Conservation (phyloP, 2,329 filamentous ascomycete species). For the Daldinia sp. region DNA sequence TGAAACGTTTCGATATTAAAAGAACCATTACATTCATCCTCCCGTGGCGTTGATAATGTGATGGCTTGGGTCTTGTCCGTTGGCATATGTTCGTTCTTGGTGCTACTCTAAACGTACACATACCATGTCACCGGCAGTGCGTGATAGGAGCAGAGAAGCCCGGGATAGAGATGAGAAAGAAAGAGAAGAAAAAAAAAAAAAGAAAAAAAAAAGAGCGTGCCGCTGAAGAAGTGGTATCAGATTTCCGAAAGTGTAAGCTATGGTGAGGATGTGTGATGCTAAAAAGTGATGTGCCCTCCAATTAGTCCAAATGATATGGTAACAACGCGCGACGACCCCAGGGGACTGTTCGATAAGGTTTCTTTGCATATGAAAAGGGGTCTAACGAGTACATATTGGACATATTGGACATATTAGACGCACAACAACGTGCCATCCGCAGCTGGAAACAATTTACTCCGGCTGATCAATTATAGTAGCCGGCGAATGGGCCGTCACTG, state of each 20-base stretch:
- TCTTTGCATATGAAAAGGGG: constrained; percentile 32
- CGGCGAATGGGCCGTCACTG: constrained; percentile 34
- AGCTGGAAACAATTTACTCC: constrained; percentile 25
- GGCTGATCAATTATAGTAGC: constrained; percentile 30
- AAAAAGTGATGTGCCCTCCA: constrained; percentile 34
- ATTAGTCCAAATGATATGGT: constrained; percentile 29
- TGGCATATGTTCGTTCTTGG: constrained; percentile 5
- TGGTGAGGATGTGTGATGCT: constrained; percentile 28
- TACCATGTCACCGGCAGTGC: constrained; percentile 13
- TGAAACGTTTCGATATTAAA: constrained; percentile 17
- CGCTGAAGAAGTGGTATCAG: constrained; percentile 16
- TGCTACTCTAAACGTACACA: constrained; percentile 31
- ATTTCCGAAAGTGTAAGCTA: too few species aligned
- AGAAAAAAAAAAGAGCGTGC: constrained; percentile 14
- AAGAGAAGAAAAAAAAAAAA: too few species aligned
- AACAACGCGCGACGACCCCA: constrained; percentile 17
- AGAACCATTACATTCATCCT: constrained; percentile 2
- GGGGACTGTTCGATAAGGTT: constrained; percentile 32
- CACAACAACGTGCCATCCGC: constrained; percentile 32
- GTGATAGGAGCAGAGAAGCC: constrained; percentile 12
- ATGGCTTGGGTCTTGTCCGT: constrained; percentile 7
- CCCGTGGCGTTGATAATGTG: constrained; percentile 9
- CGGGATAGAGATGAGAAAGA: too few species aligned
- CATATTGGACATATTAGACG: constrained; percentile 9
- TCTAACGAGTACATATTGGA: constrained; percentile 3